These are phyloP conservation scores for Acanthochlamys bracteata DNA, from an alignment of 106 monocot genomes.

Conservation along the genomic window DNA sequence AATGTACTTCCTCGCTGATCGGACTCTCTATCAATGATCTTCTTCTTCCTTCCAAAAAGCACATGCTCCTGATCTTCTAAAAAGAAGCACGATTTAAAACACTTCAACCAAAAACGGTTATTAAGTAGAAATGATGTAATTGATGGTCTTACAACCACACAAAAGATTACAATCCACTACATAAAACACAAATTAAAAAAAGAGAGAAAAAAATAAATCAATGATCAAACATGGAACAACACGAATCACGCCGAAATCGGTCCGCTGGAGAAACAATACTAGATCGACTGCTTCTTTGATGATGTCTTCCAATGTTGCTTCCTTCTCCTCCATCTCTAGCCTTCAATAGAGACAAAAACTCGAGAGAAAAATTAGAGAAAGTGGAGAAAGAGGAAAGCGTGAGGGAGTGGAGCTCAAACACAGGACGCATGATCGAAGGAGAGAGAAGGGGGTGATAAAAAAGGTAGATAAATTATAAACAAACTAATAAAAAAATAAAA, in stretches of 20 bases:
- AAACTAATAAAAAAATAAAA: neutral
- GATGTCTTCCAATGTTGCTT: conserved; percentile 45
- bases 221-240: neutral
- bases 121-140: too few relatives aligned
- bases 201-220: too few relatives aligned
- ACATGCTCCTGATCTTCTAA: too few relatives aligned
- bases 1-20: too few relatives aligned
- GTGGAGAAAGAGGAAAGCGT: neutral
- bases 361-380: neutral
- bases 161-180: neutral
- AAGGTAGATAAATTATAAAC: too few relatives aligned
- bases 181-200: neutral
- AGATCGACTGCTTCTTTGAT: conserved; percentile 70
- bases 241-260: neutral
- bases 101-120: too few relatives aligned
- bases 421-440: neutral
- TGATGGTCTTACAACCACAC: too few relatives aligned
- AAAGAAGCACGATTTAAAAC: too few relatives aligned
- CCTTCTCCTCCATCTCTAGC: conserved; percentile 33
- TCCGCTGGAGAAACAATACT: conserved; percentile 19
- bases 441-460: neutral
- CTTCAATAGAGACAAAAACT: neutral
- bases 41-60: too few relatives aligned
- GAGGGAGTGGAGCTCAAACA: neutral
- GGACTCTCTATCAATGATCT: too few relatives aligned